Percentiles rank a stretch among this genome's conserved stretches.
phyloP scores from a whole-genome alignment of 2,329 filamentous ascomycete genomes.

The Mariannaea elegans region DNA sequence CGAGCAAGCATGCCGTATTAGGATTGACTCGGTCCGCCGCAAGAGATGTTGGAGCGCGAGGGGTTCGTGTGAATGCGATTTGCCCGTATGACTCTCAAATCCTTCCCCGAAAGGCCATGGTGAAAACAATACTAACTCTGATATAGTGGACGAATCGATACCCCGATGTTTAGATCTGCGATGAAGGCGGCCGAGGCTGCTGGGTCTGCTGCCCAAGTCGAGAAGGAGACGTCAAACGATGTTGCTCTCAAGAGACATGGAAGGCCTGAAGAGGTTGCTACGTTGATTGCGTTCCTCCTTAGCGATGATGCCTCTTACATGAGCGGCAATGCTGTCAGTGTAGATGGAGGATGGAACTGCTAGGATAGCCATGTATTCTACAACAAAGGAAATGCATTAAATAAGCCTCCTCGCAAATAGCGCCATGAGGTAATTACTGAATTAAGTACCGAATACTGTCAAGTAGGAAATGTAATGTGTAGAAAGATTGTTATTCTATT shows the following conservation, averaged over 20 bases:
- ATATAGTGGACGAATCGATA: constrained; percentile 40
- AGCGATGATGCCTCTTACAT: constrained; percentile 42
- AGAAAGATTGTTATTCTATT: too few relatives aligned
- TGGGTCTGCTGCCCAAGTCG: constrained; percentile 12
- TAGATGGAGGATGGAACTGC: constrained; percentile 43
- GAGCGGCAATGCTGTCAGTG: constrained; percentile 33
- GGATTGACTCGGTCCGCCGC: constrained; percentile 43
- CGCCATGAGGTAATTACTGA: too few relatives aligned
- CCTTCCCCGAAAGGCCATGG: too few relatives aligned
- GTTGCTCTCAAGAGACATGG: constrained; percentile 36
- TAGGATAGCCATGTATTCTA: constrained; percentile 19
- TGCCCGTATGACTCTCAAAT: constrained; percentile 36
- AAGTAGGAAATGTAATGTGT: too few relatives aligned
- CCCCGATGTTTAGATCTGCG: constrained; percentile 39
- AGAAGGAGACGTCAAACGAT: constrained; percentile 24
- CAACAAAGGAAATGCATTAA: neutral
- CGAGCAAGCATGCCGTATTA: constrained; percentile 45
- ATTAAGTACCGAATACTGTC: too few relatives aligned
- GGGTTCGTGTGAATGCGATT: constrained; percentile 42
- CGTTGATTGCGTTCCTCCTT: constrained; percentile 40
- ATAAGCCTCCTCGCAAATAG: too few relatives aligned
- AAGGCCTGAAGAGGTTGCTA: constrained; percentile 38
- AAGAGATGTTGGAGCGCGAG: constrained; percentile 40
- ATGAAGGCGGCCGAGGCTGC: constrained; percentile 18
- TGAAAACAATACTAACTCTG: neutral